phyloP scores from a whole-genome alignment of 2,329 filamentous ascomycete species.

The Xylaria sp. region DNA sequence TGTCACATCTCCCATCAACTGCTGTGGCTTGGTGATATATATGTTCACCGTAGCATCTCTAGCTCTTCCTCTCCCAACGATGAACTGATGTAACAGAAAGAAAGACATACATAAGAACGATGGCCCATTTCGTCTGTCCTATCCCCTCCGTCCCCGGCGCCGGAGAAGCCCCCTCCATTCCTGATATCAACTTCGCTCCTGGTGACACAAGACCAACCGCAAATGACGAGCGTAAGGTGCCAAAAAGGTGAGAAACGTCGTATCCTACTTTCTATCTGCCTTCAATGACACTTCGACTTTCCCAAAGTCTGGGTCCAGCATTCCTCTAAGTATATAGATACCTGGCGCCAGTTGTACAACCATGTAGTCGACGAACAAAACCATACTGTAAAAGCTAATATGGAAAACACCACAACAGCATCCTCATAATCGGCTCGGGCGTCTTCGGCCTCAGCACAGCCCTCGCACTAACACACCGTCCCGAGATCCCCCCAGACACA shows the following conservation, averaged over 20 bases:
- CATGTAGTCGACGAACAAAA: too few relatives aligned
- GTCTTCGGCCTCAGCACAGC: conserved; percentile 64
- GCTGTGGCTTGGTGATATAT: not conserved
- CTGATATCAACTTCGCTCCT: conserved; percentile 6
- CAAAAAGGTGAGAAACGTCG: conserved; percentile 26
- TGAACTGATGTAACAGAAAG: too few relatives aligned
- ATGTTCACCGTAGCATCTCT: not conserved
- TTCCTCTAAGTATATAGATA: not conserved
- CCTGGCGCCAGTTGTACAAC: not conserved
- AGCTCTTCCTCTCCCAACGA: too few relatives aligned
- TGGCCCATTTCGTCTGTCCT: conserved; percentile 27
- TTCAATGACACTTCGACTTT: not conserved
- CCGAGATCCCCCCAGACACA: conserved; percentile 62
- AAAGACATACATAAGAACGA: too few relatives aligned
- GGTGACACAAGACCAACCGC: conserved; percentile 1
- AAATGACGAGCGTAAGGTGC: conserved; percentile 19
- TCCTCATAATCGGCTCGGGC: conserved; percentile 73
- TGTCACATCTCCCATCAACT: not conserved
- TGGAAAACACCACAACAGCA: conserved; percentile 44
- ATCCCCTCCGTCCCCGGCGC: conserved; percentile 25
- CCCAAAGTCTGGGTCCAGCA: conserved; percentile 16
- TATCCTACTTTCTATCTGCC: conserved; percentile 4
- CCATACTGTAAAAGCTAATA: too few relatives aligned
- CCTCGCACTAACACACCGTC: conserved; percentile 73
- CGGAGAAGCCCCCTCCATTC: conserved; percentile 20